Base-by-base conservation (phyloP, 352 stramenopile genomes). In the Globisporangium canariense region DNA sequence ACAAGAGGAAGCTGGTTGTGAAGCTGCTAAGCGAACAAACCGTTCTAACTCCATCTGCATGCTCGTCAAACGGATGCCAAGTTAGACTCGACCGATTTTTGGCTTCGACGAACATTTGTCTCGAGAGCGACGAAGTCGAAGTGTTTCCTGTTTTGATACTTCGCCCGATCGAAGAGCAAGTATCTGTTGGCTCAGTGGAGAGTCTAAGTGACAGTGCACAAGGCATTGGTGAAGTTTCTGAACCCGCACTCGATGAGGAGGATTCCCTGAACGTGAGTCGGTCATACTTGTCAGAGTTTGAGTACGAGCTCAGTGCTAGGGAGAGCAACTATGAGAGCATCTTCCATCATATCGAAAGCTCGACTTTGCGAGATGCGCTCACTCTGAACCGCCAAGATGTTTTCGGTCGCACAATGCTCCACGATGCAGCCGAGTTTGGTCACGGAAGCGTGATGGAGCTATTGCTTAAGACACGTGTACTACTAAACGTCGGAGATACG, bases 111-210 rank as follows among this genome's bases (percentile, higher is more conserved):
- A 78, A 75, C 32, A 75, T 90, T 54, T 73, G 66, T 4, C 63
- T 90, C 4, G 71, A 86, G 50, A 74, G 80, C 18, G 75, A 86
- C 34, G 65, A 90, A 60, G 75, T 90, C 14, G 81, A 90, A 61
- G 81, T 88, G 5, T 90, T 87, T 45, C 81, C 81, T 9, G 77
- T 88, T 14, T 62, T 90, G 53, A 41, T 84, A 34, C 76, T 90
- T 67, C 78, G 77, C 20, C 78, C 81, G 6, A 46, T 74, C 11
- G 76, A 74, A 25, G 62, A 77, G 2, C 51, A 73, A n/a, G 22
- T 61, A 25, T 3, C 40, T 2, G 14, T 67, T 14, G 8, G n/a
- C 7, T 34, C 22, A 20, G 34, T 18, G 38, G 41, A 49, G 2
- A n/a, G 9, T 20, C 20, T 3, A 5, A 16, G 6, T 20, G 40